Percentiles rank a stretch among this genome's conserved stretches.
phyloP scores from a whole-genome alignment of 306 rosid species.

The Adenanthera pavonina region DNA sequence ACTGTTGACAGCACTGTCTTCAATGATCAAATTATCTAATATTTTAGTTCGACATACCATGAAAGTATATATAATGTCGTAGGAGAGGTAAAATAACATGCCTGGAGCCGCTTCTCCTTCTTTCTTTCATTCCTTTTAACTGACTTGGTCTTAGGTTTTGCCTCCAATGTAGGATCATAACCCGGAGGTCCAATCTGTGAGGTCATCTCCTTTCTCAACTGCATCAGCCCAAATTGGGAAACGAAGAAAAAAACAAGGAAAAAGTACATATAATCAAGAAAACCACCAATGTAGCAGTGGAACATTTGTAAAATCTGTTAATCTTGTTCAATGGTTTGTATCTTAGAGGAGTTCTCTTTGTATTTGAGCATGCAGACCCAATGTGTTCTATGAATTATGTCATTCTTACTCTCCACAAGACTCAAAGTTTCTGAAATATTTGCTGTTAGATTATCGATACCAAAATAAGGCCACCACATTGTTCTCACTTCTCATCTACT shows the following conservation, averaged over 20 bases:
- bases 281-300: neutral
- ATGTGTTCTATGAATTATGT: neutral
- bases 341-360: neutral
- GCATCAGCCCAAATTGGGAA: slow-evolving; percentile 35
- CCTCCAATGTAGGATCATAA: slow-evolving; percentile 56
- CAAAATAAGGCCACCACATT: neutral
- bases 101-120: slow-evolving; percentile 92
- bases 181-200: slow-evolving; percentile 85
- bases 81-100: slow-evolving; percentile 6
- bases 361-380: neutral
- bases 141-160: slow-evolving; percentile 78
- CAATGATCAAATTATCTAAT: neutral
- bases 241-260: neutral
- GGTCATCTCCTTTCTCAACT: slow-evolving; percentile 80
- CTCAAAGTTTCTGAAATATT: no score
- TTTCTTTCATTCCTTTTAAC: slow-evolving; percentile 87
- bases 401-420: neutral
- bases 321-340: neutral
- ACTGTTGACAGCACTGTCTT: neutral
- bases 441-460: no score
- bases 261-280: neutral
- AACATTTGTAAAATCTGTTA: neutral
- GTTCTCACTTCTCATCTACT: no score
- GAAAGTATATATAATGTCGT: neutral
- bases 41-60: neutral